phyloP scores from a whole-genome alignment of 2,329 filamentous ascomycete species.

The Zymoseptoria brevis region DNA sequence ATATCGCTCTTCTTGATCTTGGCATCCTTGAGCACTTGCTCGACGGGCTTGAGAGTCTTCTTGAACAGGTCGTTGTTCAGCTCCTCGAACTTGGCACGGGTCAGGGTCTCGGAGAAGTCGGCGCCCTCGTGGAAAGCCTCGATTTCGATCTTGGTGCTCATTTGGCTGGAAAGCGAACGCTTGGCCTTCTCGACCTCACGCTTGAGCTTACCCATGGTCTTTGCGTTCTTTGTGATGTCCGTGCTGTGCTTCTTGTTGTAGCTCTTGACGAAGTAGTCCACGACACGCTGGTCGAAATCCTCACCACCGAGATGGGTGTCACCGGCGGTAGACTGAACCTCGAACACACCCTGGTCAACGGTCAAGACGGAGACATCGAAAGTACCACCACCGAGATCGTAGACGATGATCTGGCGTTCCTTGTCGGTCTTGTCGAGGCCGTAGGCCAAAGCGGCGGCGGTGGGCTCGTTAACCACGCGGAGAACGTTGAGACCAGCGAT shows the following conservation, averaged over 20 bases:
- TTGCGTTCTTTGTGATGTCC: slow-evolving; percentile 86
- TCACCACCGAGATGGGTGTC: slow-evolving; percentile 97
- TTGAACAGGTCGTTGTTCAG: slow-evolving; percentile 99
- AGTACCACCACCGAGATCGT: slow-evolving; percentile 96
- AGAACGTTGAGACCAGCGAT: slow-evolving; percentile 94
- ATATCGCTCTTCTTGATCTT: slow-evolving; percentile 95
- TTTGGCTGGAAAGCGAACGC: slow-evolving; percentile 62
- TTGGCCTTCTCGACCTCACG: slow-evolving; percentile 99
- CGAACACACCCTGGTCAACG: slow-evolving; percentile 96
- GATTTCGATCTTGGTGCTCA: slow-evolving; percentile 58
- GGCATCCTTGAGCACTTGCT: slow-evolving; percentile 96
- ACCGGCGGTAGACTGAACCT: slow-evolving; percentile 98
- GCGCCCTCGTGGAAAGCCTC: slow-evolving; percentile 95
- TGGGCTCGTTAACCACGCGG: slow-evolving; percentile 96
- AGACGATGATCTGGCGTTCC: slow-evolving; percentile 85
- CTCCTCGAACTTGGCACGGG: slow-evolving; percentile 98
- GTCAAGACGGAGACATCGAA: slow-evolving; percentile 98
- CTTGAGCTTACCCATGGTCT: slow-evolving; percentile 99
- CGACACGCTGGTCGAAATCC: slow-evolving; percentile 96
- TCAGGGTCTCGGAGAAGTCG: slow-evolving; percentile 96
- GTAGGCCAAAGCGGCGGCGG: slow-evolving; percentile 89
- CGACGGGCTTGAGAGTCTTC: slow-evolving; percentile 97
- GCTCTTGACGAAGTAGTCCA: slow-evolving; percentile 89
- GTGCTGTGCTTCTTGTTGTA: slow-evolving; percentile 98
- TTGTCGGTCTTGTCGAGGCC: slow-evolving; percentile 88